Base-by-base conservation (phyloP, 768 basidiomycete genomes). In the Cystobasidium tubakii region DNA sequence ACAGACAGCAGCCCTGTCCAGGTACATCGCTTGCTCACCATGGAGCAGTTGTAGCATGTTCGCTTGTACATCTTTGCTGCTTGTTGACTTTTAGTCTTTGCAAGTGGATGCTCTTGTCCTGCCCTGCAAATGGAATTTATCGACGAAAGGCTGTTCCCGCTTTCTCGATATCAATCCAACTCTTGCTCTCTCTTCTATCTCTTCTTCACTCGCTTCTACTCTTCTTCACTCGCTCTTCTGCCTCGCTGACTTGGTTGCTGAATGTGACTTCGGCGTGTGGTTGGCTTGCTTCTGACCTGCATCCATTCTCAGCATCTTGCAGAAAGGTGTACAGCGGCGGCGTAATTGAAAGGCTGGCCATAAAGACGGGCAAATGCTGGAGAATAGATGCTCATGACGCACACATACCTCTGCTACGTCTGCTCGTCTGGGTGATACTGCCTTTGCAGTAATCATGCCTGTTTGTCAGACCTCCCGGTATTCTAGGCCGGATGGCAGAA, bases 21-120 rank as follows among this genome's bases (percentile, higher is more conserved):
- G 53, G 21, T 6, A 60, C 29, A 60, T 27, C 6, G n/a, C 25
- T 29, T 12, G 27, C 57, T 27, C 57, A 60, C 57, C 57, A 15
- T 12, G 23, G 57, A 60, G 50, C 66, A 67, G 66, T 67, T 67
- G 66, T 67, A 67, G 66, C 66, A 67, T 67, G 39, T 67, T 67
- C 66, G 66, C 34, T 54, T 67, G 34, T 43, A 67, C 57, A 60
- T 60, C 6, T 67, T 67, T 36, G 46, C 46, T 50, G 42, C 17
- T 50, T 9, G 10, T 50, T 15, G 46, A 50, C n/a, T 50, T 3
- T 19, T 15, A 21, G 10, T 17, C 9, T 50, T 21, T 17, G 7
- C 46, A 19, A 9, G n/a, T 50, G 21, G 12, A 50, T 4, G 12
- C 4, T 17, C 46, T 50, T 50, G 7, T 9, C 46, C 46, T 50